Conservation (phyloP, 1,284 basidiomycete genomes). For the Meira miltonrushii region DNA sequence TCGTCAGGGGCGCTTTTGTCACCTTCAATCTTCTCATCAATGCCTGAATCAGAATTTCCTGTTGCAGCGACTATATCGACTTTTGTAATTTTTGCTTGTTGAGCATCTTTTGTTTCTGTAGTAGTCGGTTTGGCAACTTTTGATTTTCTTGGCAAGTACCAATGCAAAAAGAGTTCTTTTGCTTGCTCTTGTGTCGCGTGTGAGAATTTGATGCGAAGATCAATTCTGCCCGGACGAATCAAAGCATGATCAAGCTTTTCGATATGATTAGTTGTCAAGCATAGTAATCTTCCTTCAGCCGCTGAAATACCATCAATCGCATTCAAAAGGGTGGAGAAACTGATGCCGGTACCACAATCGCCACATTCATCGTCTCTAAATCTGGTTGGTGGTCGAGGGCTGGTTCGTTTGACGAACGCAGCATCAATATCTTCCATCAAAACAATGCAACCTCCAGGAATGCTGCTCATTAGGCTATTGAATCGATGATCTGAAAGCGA, state of each 20-base stretch:
- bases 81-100: too few relatives aligned
- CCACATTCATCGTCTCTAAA: too few relatives aligned
- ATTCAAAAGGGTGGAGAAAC: slow-evolving; percentile 15
- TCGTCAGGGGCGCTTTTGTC: too few relatives aligned
- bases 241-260: slow-evolving; percentile 16
- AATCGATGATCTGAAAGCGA: slow-evolving; percentile 66
- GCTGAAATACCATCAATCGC: slow-evolving; percentile 18
- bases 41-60: too few relatives aligned
- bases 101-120: too few relatives aligned
- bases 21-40: too few relatives aligned
- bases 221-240: slow-evolving; percentile 18
- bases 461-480: slow-evolving; percentile 61
- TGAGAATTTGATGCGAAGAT: slow-evolving; percentile 11
- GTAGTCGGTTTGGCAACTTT: too few relatives aligned
- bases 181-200: slow-evolving; percentile 9
- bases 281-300: slow-evolving; percentile 11
- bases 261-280: slow-evolving; percentile 18
- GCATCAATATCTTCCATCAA: slow-evolving; percentile 65
- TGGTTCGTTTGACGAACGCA: slow-evolving; percentile 8
- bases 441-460: slow-evolving; percentile 67
- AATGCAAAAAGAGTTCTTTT: slow-evolving; percentile 11
- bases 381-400: too few relatives aligned
- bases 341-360: slow-evolving; percentile 54
- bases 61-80: neutral
- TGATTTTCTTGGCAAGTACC: slow-evolving; percentile 6